Base-by-base conservation (phyloP, 2,329 filamentous ascomycete genomes). In the Catunica adiposa region DNA sequence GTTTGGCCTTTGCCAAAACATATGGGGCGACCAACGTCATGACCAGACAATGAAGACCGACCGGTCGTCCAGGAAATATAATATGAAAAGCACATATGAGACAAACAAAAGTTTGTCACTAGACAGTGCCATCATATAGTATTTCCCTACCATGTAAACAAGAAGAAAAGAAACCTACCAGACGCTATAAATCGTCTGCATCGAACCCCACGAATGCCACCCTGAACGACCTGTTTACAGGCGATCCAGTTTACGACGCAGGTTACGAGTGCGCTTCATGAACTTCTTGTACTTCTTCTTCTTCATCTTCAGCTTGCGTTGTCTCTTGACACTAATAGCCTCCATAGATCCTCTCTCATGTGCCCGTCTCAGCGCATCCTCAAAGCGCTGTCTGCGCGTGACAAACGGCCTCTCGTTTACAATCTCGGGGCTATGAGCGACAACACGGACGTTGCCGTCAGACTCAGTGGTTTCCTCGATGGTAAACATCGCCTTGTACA, bases 251-350 rank as follows among this genome's bases (percentile, higher is more conserved):
- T 89, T 94, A 67, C 89, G 82, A 67, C 90, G 83, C 73, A 89
- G 70, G 67, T 87, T 90, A 68, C 90, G 81, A 65, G 90, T 96
- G 70, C 82, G 79, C 76, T 84, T 86, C 86, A 95, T 89, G 62
- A 97, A 75, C 80, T 98, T 98, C 89, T 96, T 97, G 72, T 95
- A 95, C 82, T 98, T 98, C 79, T 97, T 90, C 80, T 97, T 98
- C 86, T 98, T 98, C 89, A 98, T 98, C 80, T 89, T 95, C 66
- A 96, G 73, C 73, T 92, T 94, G 66, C 89, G 77, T 71, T 94
- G 88, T 69, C 92, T 79, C 76, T 84, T 89, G 63, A 96, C 90
- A 66, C 87, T 94, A 66, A 98, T 88, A 61, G 88, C 79, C 59
- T 83, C 72, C 83, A 95, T 89, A 59, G 68, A 65, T 62, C 72